phyloP scores from a whole-genome alignment of 257 asterid species.

The Nicotiana undulata region DNA sequence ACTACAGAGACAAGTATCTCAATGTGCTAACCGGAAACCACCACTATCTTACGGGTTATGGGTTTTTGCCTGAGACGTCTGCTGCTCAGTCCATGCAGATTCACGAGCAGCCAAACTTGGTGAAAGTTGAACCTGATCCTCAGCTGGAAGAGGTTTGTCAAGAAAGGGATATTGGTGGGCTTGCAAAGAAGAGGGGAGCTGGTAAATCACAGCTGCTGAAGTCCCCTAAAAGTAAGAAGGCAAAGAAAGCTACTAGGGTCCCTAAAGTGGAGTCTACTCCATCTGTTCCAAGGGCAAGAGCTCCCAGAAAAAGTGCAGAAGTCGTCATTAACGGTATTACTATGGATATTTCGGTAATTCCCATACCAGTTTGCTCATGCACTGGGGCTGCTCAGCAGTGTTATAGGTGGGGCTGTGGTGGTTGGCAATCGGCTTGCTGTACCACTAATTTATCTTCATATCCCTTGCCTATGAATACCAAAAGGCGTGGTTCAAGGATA shows the following conservation, averaged over 20 bases:
- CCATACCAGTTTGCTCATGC: constrained; percentile 78
- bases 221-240: constrained; percentile 51
- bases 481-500: constrained; percentile 78
- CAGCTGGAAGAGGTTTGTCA: constrained; percentile 32
- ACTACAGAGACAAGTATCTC: constrained; percentile 39
- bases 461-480: constrained; percentile 78
- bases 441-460: constrained; percentile 59
- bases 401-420: constrained; percentile 94
- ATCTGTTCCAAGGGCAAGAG: constrained; percentile 43
- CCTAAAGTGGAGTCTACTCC: constrained; percentile 34
- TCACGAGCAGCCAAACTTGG: constrained; percentile 32
- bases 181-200: constrained; percentile 47
- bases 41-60: constrained; percentile 35
- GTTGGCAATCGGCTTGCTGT: constrained; percentile 95
- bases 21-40: constrained; percentile 31
- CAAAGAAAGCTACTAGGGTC: constrained; percentile 43
- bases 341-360: constrained; percentile 70
- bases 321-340: constrained; percentile 56
- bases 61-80: constrained; percentile 47
- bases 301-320: constrained; percentile 73
- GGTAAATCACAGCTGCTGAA: constrained; percentile 26
- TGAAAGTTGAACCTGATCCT: constrained; percentile 28
- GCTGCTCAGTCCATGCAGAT: constrained; percentile 43
- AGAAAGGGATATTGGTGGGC: constrained; percentile 35
- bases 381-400: constrained; percentile 79